phyloP scores from a whole-genome alignment of 768 basidiomycete genomes.

The Pholiota microspora region DNA sequence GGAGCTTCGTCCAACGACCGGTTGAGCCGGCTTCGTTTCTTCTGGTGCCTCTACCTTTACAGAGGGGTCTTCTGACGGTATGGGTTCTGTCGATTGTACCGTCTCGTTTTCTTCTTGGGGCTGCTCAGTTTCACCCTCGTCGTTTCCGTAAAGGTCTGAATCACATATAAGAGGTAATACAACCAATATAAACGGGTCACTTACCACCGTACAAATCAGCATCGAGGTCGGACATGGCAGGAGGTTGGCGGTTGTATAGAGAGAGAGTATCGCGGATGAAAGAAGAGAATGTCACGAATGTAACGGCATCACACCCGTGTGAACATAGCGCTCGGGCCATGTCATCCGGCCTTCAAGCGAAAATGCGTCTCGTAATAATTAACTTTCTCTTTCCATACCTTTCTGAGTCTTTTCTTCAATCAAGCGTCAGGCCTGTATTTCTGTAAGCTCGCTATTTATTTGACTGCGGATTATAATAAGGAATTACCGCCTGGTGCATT shows the following conservation, averaged over 20 bases:
- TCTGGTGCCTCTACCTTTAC: slow-evolving; percentile 17
- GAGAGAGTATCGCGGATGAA: slow-evolving; percentile 11
- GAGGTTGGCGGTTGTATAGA: slow-evolving; percentile 32
- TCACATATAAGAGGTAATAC: neutral
- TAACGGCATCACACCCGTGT: slow-evolving; percentile 12
- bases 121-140: slow-evolving; percentile 59
- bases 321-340: neutral
- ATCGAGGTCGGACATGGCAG: slow-evolving; percentile 77
- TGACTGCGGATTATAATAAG: too few relatives aligned
- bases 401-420: too few relatives aligned
- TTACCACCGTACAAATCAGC: slow-evolving; percentile 88
- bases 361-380: too few relatives aligned
- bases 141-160: slow-evolving; percentile 73
- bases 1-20: slow-evolving; percentile 15
- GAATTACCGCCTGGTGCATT: too few relatives aligned
- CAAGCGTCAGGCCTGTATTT: too few relatives aligned
- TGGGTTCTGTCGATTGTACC: slow-evolving; percentile 11
- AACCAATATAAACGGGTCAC: too few relatives aligned
- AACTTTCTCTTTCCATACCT: too few relatives aligned
- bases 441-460: too few relatives aligned
- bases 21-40: slow-evolving; percentile 9
- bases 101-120: slow-evolving; percentile 23
- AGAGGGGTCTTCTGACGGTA: slow-evolving; percentile 13
- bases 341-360: neutral
- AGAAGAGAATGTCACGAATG: slow-evolving; percentile 15